Evolutionary conservation across 352 stramenopile species (phyloP).

Genomic region (Globisporangium carolinianum): DNA sequence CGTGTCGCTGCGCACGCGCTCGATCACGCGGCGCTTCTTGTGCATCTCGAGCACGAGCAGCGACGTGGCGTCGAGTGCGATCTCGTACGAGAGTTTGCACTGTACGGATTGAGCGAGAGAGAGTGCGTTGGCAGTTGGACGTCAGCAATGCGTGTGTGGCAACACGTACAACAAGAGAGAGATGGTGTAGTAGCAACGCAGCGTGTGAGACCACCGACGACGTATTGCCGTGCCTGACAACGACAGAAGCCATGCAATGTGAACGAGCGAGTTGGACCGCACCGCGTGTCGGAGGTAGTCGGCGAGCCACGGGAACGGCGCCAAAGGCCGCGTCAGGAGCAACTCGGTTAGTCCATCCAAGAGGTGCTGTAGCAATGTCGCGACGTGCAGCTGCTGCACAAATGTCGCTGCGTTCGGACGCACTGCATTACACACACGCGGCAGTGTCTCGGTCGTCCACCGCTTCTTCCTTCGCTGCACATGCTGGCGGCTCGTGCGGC

Average conservation of each 20-base stretch:
- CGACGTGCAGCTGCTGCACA: conserved; percentile 20
- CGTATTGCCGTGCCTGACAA: no score
- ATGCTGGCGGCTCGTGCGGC: conserved; percentile 1
- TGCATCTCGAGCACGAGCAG: conserved; percentile 61
- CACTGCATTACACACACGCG: conserved; percentile 14
- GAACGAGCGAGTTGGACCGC: neutral
- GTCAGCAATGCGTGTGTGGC: no score
- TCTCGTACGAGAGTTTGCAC: conserved; percentile 52
- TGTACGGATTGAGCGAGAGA: conserved; percentile 6
- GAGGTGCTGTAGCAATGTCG: conserved; percentile 45
- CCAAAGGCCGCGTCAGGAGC: conserved; percentile 38
- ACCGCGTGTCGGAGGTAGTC: conserved; percentile 55
- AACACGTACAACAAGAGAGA: no score
- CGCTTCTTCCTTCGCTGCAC: conserved; percentile 13
- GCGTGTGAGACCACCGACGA: no score
- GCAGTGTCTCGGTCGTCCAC: conserved; percentile 24
- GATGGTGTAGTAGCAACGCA: no score
- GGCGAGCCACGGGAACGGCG: conserved; percentile 42
- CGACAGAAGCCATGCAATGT: no score
- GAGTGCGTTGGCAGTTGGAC: neutral
- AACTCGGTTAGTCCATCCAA: conserved; percentile 35
- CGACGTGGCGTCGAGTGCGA: conserved; percentile 31
- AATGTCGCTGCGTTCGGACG: conserved; percentile 39
- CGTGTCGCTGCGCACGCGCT: conserved; percentile 41
- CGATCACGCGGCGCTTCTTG: conserved; percentile 59